Conservation (phyloP, 306 rosid genomes). For the Canavalia ensiformis region DNA sequence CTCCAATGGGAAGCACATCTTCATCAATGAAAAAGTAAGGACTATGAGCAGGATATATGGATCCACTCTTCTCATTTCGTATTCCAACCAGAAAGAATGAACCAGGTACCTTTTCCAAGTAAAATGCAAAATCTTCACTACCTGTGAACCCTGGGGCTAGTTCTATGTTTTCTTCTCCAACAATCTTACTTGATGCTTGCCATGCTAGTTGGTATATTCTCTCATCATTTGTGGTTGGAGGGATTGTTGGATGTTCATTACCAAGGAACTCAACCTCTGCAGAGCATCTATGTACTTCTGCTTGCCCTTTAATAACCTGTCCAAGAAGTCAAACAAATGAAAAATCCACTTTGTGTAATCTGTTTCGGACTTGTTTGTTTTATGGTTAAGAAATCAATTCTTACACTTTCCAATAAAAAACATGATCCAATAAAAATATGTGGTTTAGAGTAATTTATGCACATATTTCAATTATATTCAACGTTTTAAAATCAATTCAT, state of each 20-base stretch:
- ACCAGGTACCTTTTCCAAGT: conserved; percentile 79
- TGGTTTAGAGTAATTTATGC: too few species aligned
- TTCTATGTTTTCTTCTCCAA: conserved; percentile 70
- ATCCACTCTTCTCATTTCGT: conserved; percentile 70
- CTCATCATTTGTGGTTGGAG: conserved; percentile 73
- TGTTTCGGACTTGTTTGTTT: background rate
- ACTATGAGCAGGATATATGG: conserved; percentile 69
- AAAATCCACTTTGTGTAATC: background rate
- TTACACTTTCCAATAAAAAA: too few species aligned
- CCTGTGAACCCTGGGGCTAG: conserved; percentile 71
- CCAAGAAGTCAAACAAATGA: conserved; percentile 23
- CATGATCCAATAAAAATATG: too few species aligned
- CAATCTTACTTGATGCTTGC: conserved; percentile 62
- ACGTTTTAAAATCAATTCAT: too few species aligned
- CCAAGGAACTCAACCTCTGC: conserved; percentile 77
- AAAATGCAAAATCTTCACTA: conserved; percentile 96
- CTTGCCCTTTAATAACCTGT: conserved; percentile 79
- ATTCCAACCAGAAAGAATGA: conserved; percentile 70
- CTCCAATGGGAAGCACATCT: conserved; percentile 78
- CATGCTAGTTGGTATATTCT: conserved; percentile 65
- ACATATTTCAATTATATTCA: too few species aligned
- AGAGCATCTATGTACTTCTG: conserved; percentile 77
- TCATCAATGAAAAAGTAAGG: conserved; percentile 74
- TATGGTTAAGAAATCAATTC: too few species aligned
- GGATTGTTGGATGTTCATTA: conserved; percentile 72